Base-by-base conservation (phyloP, 495 filamentous ascomycete species). In the Acidomyces sp. region DNA sequence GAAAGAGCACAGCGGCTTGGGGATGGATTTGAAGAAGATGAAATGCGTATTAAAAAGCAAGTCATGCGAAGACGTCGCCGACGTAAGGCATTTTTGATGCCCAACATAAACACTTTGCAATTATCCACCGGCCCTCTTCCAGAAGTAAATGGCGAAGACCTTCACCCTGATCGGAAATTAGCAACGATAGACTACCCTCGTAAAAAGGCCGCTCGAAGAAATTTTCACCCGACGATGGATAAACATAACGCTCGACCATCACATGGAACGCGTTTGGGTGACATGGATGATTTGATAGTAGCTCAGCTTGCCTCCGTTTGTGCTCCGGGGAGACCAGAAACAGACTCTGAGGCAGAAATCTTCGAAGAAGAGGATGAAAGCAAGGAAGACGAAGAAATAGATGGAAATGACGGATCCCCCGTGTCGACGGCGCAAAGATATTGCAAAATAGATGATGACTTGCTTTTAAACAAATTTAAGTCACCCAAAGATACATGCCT, bases 1-100 rank as follows among this genome's bases (percentile, higher is more conserved):
- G 11, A 16, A 16, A 34, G 11, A 34, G 32, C 32, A 6, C 6
- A 23, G 34, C 13, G 34, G 19, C 15, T 13, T 21, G 30, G 48
- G 17, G 48, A 52, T 43, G 48, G 48, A 22, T 52, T 52, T 40
- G 48, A 52, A 3, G 20, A n/a, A 4, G 29, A 15, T 2, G 48
- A 52, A 20, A 34, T 34, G 12, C 12, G 19, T 16, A 18, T 49
- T 11, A 20, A 15, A n/a, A 17, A 36, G 19, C 29, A 18, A 3
- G 13, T 16, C 18, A 33, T 11, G 12, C 33, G 33, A 12, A 36
- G 13, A n/a, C 3, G 2, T n/a, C 25, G 33, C 30, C 26, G 18
- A 19, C 24, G 29, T 6, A 27, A 3, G 7, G 16, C 40, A 30
- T 28, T n/a, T 3, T 37, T 22, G 12, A 13, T 24, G 6, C 34